phyloP scores from a whole-genome alignment of 495 filamentous ascomycete species.

The Talaromyces liani region DNA sequence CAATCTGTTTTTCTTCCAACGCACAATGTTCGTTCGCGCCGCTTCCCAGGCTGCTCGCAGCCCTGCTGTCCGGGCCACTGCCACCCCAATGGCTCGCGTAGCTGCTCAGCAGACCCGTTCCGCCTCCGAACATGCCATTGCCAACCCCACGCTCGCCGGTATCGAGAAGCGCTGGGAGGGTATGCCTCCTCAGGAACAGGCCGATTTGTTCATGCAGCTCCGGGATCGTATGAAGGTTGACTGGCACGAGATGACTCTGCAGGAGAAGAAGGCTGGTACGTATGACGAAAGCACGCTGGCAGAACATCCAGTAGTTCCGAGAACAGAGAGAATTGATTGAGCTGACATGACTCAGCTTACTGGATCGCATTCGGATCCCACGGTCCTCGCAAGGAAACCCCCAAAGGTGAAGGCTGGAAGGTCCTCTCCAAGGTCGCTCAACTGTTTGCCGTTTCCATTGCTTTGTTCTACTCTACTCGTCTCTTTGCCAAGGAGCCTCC shows the following conservation, averaged over 20 bases:
- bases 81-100: conserved; percentile 8
- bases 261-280: conserved; percentile 99
- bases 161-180: conserved; percentile 99
- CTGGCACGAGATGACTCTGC: conserved; percentile 88
- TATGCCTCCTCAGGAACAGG: conserved; percentile 97
- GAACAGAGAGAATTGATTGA: too few relatives aligned
- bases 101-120: conserved; percentile 51
- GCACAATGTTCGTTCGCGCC: conserved; percentile 44
- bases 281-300: conserved; percentile 15
- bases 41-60: conserved; percentile 41
- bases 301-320: background rate
- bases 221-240: conserved; percentile 96
- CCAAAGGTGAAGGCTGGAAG: conserved; percentile 74
- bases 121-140: conserved; percentile 79
- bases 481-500: conserved; percentile 60
- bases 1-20: conserved; percentile 16
- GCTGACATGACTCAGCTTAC: conserved; percentile 57
- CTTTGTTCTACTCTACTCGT: conserved; percentile 59
- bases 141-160: conserved; percentile 92
- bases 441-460: conserved; percentile 52
- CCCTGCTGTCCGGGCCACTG: conserved; percentile 19
- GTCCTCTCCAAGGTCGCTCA: conserved; percentile 62
- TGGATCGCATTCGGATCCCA: conserved; percentile 97
- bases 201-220: conserved; percentile 96
- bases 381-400: conserved; percentile 73